Evolutionary conservation across 2,329 filamentous ascomycete species (phyloP).

Genomic region (Pseudodiploospora longispora): DNA sequence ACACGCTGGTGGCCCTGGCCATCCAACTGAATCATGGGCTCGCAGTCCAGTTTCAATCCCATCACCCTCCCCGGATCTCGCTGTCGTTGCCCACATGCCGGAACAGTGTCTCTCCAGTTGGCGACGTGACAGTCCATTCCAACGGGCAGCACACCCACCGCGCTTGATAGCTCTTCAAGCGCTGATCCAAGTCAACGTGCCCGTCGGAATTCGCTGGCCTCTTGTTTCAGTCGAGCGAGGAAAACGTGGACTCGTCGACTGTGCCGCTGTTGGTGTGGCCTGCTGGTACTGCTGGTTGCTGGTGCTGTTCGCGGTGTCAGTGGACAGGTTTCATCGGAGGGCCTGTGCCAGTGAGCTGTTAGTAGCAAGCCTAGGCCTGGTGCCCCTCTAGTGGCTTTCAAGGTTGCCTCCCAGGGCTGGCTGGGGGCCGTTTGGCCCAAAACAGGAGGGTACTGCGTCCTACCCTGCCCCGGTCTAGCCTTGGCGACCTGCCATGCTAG

Average conservation of each 20-base stretch:
- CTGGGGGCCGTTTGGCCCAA: background rate
- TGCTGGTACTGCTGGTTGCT: too few species aligned
- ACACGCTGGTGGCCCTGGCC: too few species aligned
- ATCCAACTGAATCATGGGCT: too few species aligned
- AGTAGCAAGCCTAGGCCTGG: too few species aligned
- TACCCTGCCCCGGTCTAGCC: too few species aligned
- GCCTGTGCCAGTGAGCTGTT: too few species aligned
- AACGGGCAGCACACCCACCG: slow-evolving; percentile 4
- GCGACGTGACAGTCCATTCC: slow-evolving; percentile 4
- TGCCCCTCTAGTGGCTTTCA: background rate
- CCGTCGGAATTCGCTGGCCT: slow-evolving; percentile 7
- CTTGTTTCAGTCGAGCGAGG: slow-evolving; percentile 3
- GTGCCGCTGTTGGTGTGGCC: background rate
- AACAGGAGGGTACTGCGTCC: too few species aligned
- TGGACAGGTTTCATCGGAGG: background rate
- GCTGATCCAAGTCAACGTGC: slow-evolving; percentile 5
- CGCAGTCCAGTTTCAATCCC: too few species aligned
- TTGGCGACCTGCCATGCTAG: too few species aligned
- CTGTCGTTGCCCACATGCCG: slow-evolving; percentile 1
- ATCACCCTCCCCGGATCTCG: too few species aligned
- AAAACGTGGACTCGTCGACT: slow-evolving; percentile 5
- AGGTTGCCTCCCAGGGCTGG: background rate
- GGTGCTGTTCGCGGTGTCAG: background rate
- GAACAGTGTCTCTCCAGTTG: background rate
- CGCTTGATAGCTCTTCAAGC: background rate